phyloP scores from a whole-genome alignment of 768 basidiomycete genomes.

The Pleurotus eryngii region DNA sequence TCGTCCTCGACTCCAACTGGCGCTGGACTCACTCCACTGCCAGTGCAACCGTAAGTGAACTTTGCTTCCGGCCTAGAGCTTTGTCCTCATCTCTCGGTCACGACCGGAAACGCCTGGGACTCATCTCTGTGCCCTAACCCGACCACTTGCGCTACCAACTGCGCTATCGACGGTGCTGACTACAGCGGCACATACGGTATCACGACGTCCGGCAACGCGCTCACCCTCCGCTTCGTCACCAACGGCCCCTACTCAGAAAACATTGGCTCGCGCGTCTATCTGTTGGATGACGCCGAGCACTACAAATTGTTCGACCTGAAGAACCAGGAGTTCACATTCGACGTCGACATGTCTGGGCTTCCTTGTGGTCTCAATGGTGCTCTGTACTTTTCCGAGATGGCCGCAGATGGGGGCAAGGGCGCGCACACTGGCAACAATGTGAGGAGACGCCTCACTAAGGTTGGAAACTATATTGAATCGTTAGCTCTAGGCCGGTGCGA shows the following conservation, averaged over 20 bases:
- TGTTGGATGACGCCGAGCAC: not conserved
- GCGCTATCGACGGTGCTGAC: conserved; percentile 22
- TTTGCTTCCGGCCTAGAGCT: not conserved
- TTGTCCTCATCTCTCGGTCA: not conserved
- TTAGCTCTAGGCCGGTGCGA: conserved; percentile 32
- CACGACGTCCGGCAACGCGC: conserved; percentile 28
- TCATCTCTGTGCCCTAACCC: conserved; percentile 36
- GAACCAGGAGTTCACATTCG: conserved; percentile 61
- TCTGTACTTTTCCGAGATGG: conserved; percentile 8
- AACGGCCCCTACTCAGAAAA: conserved; percentile 12
- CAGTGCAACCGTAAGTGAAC: conserved; percentile 11
- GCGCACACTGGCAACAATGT: not conserved
- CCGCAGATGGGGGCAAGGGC: not conserved
- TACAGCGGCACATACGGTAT: conserved; percentile 36
- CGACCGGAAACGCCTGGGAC: conserved; percentile 42
- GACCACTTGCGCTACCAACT: conserved; percentile 12
- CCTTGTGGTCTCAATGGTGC: conserved; percentile 16
- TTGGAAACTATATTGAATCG: not conserved
- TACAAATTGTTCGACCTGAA: conserved; percentile 35
- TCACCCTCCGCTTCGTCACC: conserved; percentile 31
- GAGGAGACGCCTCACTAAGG: too few relatives aligned
- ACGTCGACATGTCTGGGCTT: conserved; percentile 56
- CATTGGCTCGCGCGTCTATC: conserved; percentile 13
- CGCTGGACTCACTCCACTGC: conserved; percentile 41
- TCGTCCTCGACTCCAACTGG: conserved; percentile 49